These are phyloP conservation scores for Talaromyces verruculosus DNA, from an alignment of 2,329 filamentous ascomycete species.

Conservation along the genomic window DNA sequence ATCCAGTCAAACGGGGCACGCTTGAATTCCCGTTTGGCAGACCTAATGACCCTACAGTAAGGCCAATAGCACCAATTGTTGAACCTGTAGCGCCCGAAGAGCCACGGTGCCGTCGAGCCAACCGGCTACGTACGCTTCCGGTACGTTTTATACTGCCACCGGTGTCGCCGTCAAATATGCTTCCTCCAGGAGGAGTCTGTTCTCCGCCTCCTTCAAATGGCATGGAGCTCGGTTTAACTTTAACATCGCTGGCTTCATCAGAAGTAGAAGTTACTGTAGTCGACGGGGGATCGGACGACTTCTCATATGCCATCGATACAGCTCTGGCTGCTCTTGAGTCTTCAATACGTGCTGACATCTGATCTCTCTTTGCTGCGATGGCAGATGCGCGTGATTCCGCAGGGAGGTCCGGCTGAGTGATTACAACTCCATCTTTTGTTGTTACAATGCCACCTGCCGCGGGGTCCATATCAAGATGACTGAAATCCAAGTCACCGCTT, in stretches of 20 bases:
- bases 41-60: conserved; percentile 68
- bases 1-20: conserved; percentile 81
- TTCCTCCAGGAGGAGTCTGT: conserved; percentile 64
- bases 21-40: conserved; percentile 59
- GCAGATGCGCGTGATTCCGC: conserved; percentile 39
- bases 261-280: conserved; percentile 40
- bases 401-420: conserved; percentile 36
- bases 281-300: conserved; percentile 39
- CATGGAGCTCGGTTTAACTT: conserved; percentile 24
- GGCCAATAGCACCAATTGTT: conserved; percentile 70
- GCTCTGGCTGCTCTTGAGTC: conserved; percentile 60
- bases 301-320: conserved; percentile 61
- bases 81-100: conserved; percentile 72
- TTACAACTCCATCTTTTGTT: conserved; percentile 40
- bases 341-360: conserved; percentile 57
- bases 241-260: conserved; percentile 38
- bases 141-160: conserved; percentile 55
- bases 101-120: conserved; percentile 71
- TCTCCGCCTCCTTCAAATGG: conserved; percentile 51
- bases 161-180: conserved; percentile 64
- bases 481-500: conserved; percentile 82
- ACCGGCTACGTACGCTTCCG: conserved; percentile 66
- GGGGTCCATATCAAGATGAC: conserved; percentile 72
- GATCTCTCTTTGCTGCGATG: conserved; percentile 46
- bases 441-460: conserved; percentile 36